Conservation (phyloP, 441 rosid genomes). For the Croton laevigatus region DNA sequence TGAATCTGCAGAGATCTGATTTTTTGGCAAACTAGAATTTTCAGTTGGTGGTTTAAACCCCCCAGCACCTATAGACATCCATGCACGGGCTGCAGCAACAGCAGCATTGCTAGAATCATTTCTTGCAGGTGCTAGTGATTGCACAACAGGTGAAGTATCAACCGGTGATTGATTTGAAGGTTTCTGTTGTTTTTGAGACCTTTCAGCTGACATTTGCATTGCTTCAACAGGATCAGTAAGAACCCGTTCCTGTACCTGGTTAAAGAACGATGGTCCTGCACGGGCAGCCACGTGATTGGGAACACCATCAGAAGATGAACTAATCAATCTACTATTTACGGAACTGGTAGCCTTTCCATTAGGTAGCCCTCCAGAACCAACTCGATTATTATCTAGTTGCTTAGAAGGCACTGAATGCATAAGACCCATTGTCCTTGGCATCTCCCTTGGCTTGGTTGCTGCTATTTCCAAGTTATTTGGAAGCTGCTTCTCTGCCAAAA, state of each 20-base stretch:
- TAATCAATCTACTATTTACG: conserved; percentile 36
- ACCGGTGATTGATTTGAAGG: conserved; percentile 34
- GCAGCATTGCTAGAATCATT: conserved; percentile 67
- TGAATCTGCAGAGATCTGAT: conserved; percentile 63
- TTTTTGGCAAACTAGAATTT: conserved; percentile 38
- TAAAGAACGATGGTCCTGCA: conserved; percentile 30
- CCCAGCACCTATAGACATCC: conserved; percentile 89
- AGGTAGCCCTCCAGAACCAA: conserved; percentile 41
- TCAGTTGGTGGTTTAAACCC: conserved; percentile 52
- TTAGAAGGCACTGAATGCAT: conserved; percentile 39
- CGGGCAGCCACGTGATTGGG: conserved; percentile 42
- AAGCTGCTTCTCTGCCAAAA: conserved; percentile 39
- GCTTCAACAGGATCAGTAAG: conserved; percentile 62
- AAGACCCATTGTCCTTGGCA: conserved; percentile 35
- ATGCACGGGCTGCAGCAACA: conserved; percentile 68
- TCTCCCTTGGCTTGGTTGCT: conserved; percentile 37
- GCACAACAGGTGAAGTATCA: conserved; percentile 26
- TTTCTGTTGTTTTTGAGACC: conserved; percentile 52
- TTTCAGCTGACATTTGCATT: conserved; percentile 55
- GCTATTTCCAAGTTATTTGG: conserved; percentile 41
- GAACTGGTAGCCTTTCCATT: conserved; percentile 43
- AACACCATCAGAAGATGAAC: conserved; percentile 41
- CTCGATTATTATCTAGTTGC: conserved; percentile 40
- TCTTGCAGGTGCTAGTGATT: conserved; percentile 42
- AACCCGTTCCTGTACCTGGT: conserved; percentile 43